Percentiles rank a stretch among this genome's conserved stretches.
Evolutionary conservation across 2,329 filamentous ascomycete genomes (phyloP).

Genomic region (Pseudopithomyces chartarum): DNA sequence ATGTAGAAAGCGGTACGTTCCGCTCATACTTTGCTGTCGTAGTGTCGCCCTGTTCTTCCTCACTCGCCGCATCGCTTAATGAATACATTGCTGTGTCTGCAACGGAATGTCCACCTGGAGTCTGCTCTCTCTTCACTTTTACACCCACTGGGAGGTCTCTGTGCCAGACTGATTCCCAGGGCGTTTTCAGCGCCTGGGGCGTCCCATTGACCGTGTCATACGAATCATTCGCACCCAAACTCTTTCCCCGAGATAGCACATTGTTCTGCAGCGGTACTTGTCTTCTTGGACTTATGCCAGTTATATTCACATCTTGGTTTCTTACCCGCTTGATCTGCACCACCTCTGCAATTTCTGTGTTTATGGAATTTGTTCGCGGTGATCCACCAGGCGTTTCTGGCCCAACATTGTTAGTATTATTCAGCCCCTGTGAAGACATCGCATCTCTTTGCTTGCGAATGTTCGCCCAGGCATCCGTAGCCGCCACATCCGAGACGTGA

Average conservation of each 20-base stretch:
- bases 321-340: neutral
- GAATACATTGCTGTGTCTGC: neutral
- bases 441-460: neutral
- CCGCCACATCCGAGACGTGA: neutral
- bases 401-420: neutral
- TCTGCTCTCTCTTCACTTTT: neutral
- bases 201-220: neutral
- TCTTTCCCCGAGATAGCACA: neutral
- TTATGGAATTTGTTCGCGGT: too few species aligned
- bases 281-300: neutral
- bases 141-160: neutral
- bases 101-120: neutral
- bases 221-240: too few species aligned
- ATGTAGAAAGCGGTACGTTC: too few species aligned
- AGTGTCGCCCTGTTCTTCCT: too few species aligned
- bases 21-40: too few species aligned
- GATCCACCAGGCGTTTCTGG: too few species aligned
- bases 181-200: neutral
- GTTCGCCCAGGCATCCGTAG: neutral
- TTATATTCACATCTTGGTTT: neutral
- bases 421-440: too few species aligned
- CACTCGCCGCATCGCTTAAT: neutral
- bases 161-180: neutral
- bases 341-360: neutral
- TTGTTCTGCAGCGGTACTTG: neutral